Base-by-base conservation (phyloP, 257 asterid genomes). In the Ehretia macrophylla region DNA sequence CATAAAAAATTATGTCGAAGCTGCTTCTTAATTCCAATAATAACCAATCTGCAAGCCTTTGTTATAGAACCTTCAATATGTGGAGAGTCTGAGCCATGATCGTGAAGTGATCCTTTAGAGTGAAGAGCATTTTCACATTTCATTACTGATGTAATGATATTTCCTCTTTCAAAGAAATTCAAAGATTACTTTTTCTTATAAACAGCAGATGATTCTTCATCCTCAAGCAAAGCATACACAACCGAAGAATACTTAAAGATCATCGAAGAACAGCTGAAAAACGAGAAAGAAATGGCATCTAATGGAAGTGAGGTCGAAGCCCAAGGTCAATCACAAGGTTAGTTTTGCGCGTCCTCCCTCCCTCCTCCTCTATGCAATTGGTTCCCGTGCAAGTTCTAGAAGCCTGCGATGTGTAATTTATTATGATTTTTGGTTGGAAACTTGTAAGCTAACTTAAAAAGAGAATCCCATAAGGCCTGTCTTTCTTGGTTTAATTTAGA, bases 171-270 rank as follows among this genome's bases (percentile, higher is more conserved):
- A 4, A 16, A 47, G 18, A 47, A 47, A 1, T 14, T 47, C 20
- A 45, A n/a, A 45, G 50, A 17, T 11, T 45, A 8, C 18, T 47
- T 47, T 47, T 47, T 19, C 52, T 18, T 19, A 5, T 47, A 27
- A 57, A 55, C 32, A 19, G 63, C 71, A 32, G 63, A 68, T 48
- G 40, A 11, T 54, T 20, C 51, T 21, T 61, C 52, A 47, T 17
- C 52, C 1, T 8, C 17, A 14, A 47, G 18, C 52, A 47, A 47
- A 47, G 21, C 52, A 14, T 47, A 47, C 52, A 47, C 52, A 47
- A 47, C 20, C 18, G 52, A 47, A 5, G 52, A 47, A 47, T 47
- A 47, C 18, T 47, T 47, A 18, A 1, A 8, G 52, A 4, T 19
- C 18, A 6, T 5, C 9, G 18, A 17, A 8, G 52, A n/a, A 47